Evolutionary conservation across 2,329 filamentous ascomycete genomes (phyloP), one percentile per base, ranked within the genome.

Genomic region (Xylaria polymorpha): DNA sequence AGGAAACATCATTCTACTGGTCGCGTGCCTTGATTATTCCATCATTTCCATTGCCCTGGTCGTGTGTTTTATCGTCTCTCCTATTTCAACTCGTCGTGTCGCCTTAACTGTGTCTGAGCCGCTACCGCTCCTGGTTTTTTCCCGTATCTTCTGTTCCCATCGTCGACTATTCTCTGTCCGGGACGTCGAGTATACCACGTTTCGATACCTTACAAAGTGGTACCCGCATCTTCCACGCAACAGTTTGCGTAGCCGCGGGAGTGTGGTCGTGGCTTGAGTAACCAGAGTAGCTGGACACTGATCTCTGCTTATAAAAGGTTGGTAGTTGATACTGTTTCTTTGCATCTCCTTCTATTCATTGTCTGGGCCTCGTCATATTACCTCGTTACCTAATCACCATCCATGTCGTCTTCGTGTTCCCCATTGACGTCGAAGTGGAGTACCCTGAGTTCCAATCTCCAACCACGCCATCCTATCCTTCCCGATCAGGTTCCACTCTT

Each of bases 401-500:
- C 41, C 58, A 57, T 57, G 7, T 48, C 20, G 14, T 29, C 56
- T 59, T n/a, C 43, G 39, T 61, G 56, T 53, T 43, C 56, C 53
- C 59, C 32, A 53, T 66, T 41, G 43, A 62, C 39, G 41, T 61
- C 44, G 50, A 51, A 20, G 60, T 71, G 64, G 67, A 55, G 69
- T 56, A 50, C 15, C 25, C 25, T 46, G 39, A 14, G 10, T 15
- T 60, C 43, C 41, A 43, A 39, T 37, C 59, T 62, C 55, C 41
- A 39, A 43, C 37, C 43, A 18, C 59, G 32, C 37, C 43, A 18
- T 63, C 74, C 75, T 76, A 74, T 70, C 72, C 71, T 73, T 76
- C 63, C 74, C 75, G 74, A 75, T 56, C 57, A 61, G 56, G 69
- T 64, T 69, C 72, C 73, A 73, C 73, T 41, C 41, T 32, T 39